Percentiles rank a stretch among this genome's conserved stretches.
phyloP scores from a whole-genome alignment of 805 yeast species.

The Lachancea cidri region DNA sequence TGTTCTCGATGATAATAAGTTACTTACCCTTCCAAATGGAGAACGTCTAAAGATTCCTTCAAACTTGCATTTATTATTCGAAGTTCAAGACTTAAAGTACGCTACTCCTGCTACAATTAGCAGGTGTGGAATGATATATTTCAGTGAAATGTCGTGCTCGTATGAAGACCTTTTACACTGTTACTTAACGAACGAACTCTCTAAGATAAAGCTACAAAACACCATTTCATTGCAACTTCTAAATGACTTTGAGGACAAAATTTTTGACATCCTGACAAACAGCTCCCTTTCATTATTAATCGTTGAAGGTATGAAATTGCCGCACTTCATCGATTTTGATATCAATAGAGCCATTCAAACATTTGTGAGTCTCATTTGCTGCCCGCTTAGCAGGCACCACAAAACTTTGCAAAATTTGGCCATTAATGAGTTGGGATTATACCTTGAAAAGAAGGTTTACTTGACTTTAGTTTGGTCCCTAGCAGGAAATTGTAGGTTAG shows the following conservation, averaged over 20 bases:
- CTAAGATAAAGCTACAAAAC: neutral
- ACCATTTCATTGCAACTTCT: neutral
- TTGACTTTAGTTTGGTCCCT: constrained; percentile 7
- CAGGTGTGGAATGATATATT: constrained; percentile 86
- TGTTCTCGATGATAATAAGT: constrained; percentile 81
- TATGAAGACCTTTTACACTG: constrained; percentile 3
- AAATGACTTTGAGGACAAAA: neutral
- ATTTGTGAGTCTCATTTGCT: constrained; percentile 1
- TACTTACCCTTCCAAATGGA: constrained; percentile 83
- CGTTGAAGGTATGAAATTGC: neutral
- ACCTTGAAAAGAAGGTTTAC: neutral
- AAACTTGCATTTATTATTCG: constrained; percentile 66
- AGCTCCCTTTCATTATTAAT: neutral
- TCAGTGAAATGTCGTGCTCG: constrained; percentile 20
- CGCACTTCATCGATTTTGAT: constrained; percentile 3
- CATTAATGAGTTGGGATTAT: neutral
- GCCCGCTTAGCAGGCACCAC: neutral
- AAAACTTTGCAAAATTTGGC: neutral
- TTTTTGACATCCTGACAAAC: neutral
- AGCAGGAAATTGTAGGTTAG: constrained; percentile 7
- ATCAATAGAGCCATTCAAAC: neutral
- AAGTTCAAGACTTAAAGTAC: constrained; percentile 56
- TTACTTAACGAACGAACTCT: neutral
- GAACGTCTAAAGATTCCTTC: constrained; percentile 68
- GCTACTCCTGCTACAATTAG: constrained; percentile 92